phyloP scores from a whole-genome alignment of 176 grass and related monocot genomes.

The Dendrocalamus sinicus region DNA sequence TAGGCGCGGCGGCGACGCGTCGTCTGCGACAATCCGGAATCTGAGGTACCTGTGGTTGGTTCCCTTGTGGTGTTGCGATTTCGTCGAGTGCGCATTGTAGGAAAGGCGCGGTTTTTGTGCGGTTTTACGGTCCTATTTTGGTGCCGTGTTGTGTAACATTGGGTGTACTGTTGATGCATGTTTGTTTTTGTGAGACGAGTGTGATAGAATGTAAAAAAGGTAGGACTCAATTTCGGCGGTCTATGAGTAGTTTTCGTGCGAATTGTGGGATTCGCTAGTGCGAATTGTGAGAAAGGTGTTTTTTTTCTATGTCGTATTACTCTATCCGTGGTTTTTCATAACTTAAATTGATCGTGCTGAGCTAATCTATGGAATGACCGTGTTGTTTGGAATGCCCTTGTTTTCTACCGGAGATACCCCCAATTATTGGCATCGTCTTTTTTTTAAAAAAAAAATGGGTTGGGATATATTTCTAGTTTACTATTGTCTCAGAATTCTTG shows the following conservation, averaged over 20 bases:
- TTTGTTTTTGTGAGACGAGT: not conserved
- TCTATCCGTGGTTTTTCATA: not conserved
- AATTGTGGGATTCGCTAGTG: not conserved
- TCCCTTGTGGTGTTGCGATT: not conserved
- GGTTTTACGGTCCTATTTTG: conserved; percentile 13
- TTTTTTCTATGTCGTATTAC: too few species aligned
- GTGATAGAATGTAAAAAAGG: not conserved
- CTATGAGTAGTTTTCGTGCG: not conserved
- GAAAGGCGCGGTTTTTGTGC: conserved; percentile 22
- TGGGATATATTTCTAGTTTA: too few species aligned
- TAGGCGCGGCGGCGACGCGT: conserved; percentile 46
- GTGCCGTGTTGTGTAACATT: conserved; percentile 21
- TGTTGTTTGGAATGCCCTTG: too few species aligned
- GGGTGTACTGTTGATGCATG: not conserved
- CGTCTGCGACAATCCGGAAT: conserved; percentile 61
- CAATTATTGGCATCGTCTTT: too few species aligned
- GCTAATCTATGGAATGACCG: too few species aligned
- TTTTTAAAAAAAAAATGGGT: too few species aligned
- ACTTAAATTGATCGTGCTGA: not conserved
- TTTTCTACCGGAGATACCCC: too few species aligned
- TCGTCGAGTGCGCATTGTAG: not conserved
- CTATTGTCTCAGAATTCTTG: too few species aligned
- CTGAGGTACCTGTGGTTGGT: conserved; percentile 42
- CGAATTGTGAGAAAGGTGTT: not conserved
- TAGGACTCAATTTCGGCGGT: not conserved